Percentiles rank a stretch among this genome's conserved stretches.
Evolutionary conservation across 108 stramenopile species (phyloP).

Genomic region (Phaeodactylum tricornutum): DNA sequence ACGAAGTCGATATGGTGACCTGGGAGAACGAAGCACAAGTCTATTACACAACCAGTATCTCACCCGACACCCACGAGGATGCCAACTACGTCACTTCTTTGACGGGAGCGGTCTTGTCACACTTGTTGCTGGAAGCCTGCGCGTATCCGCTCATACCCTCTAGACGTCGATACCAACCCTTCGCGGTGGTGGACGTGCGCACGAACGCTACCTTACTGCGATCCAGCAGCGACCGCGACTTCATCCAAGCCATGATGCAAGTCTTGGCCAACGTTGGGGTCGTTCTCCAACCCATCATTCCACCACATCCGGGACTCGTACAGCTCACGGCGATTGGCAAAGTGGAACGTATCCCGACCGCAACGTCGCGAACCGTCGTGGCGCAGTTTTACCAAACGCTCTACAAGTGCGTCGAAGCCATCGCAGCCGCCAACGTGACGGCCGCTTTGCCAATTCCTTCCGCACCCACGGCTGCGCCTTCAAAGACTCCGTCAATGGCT

Average conservation of each 20-base stretch:
- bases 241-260: conserved; percentile 48
- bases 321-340: conserved; percentile 43
- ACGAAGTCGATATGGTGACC: conserved; percentile 15
- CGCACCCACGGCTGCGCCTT: conserved; percentile 1
- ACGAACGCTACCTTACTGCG: conserved; percentile 17
- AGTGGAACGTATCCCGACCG: conserved; percentile 6
- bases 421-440: conserved; percentile 20
- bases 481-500: too few species aligned
- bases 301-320: conserved; percentile 40
- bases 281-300: conserved; percentile 56
- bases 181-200: conserved; percentile 24
- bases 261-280: conserved; percentile 64
- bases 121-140: conserved; percentile 46
- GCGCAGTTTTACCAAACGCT: conserved; percentile 58
- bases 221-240: conserved; percentile 57
- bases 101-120: conserved; percentile 64
- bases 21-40: conserved; percentile 73
- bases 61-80: conserved; percentile 20
- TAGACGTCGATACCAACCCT: conserved; percentile 69
- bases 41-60: conserved; percentile 57
- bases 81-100: conserved; percentile 77
- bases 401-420: conserved; percentile 52
- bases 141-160: conserved; percentile 39
- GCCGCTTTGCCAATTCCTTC: neutral
- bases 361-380: conserved; percentile 19